Evolutionary conservation across 352 stramenopile species (phyloP).

Genomic region (Elongisporangium prolatum): DNA sequence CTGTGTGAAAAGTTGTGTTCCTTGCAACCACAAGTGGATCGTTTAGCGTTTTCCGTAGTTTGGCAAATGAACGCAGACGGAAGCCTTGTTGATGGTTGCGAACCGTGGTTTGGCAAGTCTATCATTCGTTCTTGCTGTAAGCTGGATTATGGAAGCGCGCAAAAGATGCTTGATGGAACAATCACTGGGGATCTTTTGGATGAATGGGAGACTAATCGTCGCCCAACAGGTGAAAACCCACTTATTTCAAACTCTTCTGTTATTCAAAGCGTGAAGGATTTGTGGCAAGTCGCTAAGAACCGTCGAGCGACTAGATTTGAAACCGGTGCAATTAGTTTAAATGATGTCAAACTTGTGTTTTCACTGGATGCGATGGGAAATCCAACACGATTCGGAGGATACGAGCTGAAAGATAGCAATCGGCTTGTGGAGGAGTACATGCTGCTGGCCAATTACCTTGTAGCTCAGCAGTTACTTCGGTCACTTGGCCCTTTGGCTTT

Average conservation of each 20-base stretch:
- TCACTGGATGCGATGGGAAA: conserved; percentile 90
- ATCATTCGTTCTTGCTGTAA: conserved; percentile 97
- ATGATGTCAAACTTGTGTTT: conserved; percentile 94
- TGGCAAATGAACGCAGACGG: conserved; percentile 97
- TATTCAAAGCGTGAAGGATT: conserved; percentile 61
- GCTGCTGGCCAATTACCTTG: conserved; percentile 97
- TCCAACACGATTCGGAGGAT: conserved; percentile 81
- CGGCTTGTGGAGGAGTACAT: conserved; percentile 98
- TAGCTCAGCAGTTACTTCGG: conserved; percentile 93
- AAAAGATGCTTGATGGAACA: conserved; percentile 94
- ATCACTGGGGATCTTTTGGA: conserved; percentile 71
- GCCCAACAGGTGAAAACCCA: conserved; percentile 35
- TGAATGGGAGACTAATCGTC: conserved; percentile 55
- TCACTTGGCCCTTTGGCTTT: conserved; percentile 84
- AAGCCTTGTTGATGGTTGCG: conserved; percentile 79
- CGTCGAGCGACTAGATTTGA: conserved; percentile 84
- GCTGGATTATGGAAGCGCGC: conserved; percentile 95
- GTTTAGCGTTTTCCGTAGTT: conserved; percentile 93
- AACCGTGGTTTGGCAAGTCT: conserved; percentile 95
- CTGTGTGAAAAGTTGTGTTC: conserved; percentile 97
- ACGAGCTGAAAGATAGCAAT: conserved; percentile 94
- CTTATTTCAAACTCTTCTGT: conserved; percentile 48
- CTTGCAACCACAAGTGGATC: conserved; percentile 95
- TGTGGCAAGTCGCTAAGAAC: conserved; percentile 60
- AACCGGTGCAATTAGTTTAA: conserved; percentile 90